Conservation (phyloP, 257 asterid genomes). For the Solanum acaule region DNA sequence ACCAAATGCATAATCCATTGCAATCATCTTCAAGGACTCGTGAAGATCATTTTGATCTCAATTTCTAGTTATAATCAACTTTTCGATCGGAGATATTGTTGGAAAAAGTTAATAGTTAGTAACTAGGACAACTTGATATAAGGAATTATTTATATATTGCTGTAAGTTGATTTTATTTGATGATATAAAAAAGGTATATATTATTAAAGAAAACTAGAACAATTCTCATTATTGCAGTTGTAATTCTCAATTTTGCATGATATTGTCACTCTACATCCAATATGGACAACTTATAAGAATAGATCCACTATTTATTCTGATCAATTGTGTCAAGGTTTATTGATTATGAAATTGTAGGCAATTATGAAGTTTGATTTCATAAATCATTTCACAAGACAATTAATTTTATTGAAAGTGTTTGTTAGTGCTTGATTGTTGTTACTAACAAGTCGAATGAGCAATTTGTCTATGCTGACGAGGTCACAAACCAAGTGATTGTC, state of each 20-base stretch:
- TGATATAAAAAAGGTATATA: background rate
- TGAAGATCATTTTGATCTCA: slow-evolving; percentile 4
- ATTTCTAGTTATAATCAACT: background rate
- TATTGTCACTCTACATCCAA: background rate
- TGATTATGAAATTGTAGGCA: background rate
- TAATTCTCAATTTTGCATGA: background rate
- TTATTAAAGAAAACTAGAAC: background rate
- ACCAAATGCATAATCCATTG: background rate
- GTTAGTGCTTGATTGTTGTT: background rate
- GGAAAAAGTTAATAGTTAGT: background rate
- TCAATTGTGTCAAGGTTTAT: background rate
- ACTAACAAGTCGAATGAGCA: background rate
- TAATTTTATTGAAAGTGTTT: background rate
- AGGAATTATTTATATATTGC: background rate
- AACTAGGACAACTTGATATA: background rate
- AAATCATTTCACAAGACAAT: background rate
- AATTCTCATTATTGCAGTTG: background rate
- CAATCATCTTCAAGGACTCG: background rate
- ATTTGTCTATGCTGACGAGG: background rate
- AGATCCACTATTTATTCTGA: background rate
- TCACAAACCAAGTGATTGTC: background rate
- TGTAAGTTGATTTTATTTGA: background rate
- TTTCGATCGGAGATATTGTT: background rate
- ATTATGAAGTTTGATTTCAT: background rate
- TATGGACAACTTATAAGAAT: background rate